These are phyloP conservation scores for Colletotrichum sp. DNA, from an alignment of 2,329 filamentous ascomycete genomes.

Conservation along the genomic window DNA sequence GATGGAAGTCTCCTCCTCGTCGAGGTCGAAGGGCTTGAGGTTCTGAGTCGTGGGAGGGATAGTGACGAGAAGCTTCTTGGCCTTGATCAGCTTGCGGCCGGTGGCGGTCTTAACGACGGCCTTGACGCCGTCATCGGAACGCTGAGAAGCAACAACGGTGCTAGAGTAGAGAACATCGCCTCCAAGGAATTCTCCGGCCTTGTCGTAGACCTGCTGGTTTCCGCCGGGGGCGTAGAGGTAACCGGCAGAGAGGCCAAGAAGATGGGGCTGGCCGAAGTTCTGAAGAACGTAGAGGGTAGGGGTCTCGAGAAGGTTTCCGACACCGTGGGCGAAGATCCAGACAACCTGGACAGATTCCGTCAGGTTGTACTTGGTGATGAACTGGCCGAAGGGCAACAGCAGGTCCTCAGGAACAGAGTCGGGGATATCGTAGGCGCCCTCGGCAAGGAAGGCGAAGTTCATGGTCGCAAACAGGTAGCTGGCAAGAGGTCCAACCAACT, in stretches of 20 bases:
- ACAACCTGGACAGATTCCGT: constrained; percentile 25
- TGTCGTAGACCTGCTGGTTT: constrained; percentile 31
- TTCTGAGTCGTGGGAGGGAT: constrained; percentile 29
- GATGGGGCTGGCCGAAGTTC: constrained; percentile 29
- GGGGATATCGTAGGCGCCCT: constrained; percentile 39
- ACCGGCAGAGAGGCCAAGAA: constrained; percentile 41
- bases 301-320: constrained; percentile 43
- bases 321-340: constrained; percentile 38
- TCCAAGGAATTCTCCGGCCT: constrained; percentile 29
- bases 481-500: background rate
- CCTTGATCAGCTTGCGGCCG: constrained; percentile 32
- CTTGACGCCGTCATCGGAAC: constrained; percentile 17
- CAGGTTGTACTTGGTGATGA: constrained; percentile 15
- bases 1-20: constrained; percentile 24
- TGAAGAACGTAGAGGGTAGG: constrained; percentile 46
- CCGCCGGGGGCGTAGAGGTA: constrained; percentile 20
- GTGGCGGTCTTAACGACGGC: constrained; percentile 30
- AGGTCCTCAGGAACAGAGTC: constrained; percentile 32
- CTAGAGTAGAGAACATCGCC: constrained; percentile 31
- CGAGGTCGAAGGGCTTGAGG: constrained; percentile 28
- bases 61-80: constrained; percentile 34
- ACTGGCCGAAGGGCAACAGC: constrained; percentile 26
- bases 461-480: constrained; percentile 8
- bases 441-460: constrained; percentile 19
- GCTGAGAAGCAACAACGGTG: constrained; percentile 25